Base-by-base conservation (phyloP, 192 early-diverging fungal genomes). In the Coemansia sp. region DNA sequence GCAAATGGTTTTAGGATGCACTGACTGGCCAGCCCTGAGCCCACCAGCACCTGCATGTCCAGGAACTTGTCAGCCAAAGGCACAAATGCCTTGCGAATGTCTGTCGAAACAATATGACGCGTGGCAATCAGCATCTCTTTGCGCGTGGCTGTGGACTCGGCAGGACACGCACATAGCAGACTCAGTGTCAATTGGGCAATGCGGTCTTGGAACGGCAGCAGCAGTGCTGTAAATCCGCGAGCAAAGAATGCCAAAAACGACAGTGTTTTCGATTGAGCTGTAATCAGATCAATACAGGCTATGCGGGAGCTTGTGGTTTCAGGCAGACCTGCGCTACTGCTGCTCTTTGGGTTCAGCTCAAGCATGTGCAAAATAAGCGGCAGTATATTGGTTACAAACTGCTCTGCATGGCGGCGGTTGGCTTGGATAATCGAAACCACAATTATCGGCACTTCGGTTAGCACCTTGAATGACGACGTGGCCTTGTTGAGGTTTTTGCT, bases 361-460 rank as follows among this genome's bases (percentile, higher is more conserved):
- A 90, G 81, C 50, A 69, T 62, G 44, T 75, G 72, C 52, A 99
- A 84, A 30, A 95, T 93, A 20, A 92, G 78, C 3, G 93, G 93
- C 8, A 99, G 84, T 65, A 99, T 94, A 47, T 80, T 80, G 33
- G 83, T 81, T 35, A 98, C 87, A 58, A 94, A 91, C 19, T 79
- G 81, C 30, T 81, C 83, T 20, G 91, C 91, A 55, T 88, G 88
- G 33, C 86, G 82, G 13, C 89, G 84, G 78, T 94, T 87, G 1
- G 95, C 83, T 77, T 96, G 92, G 57, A 98, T 94, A 18, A 98
- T 74, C 16, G 96, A 77, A 1, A 96, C 97, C 19, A 99, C 91
- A 47, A 98, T 98, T 19, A 99, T 96, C 5, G 97, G 97, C 58
- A 95, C 95, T 61, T 99, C 97, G 4, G 92, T 95, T 59, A 99